Evolutionary conservation across 345 rosid species (phyloP).

Genomic region (Salix brachista): DNA sequence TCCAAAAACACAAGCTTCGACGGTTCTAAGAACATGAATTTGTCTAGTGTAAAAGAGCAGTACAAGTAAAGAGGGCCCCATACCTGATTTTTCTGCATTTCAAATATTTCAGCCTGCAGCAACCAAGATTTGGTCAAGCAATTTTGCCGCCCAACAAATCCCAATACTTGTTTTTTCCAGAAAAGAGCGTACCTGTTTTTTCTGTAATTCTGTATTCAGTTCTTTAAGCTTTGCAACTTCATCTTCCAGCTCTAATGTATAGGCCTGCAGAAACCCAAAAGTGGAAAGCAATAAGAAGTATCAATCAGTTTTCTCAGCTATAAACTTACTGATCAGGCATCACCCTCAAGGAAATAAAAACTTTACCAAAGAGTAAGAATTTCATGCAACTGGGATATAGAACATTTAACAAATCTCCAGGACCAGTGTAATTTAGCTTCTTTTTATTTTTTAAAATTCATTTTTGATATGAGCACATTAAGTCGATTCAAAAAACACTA

Average conservation of each 20-base stretch:
- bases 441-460: too few species aligned
- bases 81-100: conserved; percentile 65
- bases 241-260: conserved; percentile 25
- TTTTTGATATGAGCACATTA: too few species aligned
- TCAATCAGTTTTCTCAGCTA: background rate
- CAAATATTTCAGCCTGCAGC: conserved; percentile 50
- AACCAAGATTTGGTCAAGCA: conserved; percentile 22
- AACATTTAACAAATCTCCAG: too few species aligned
- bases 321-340: background rate
- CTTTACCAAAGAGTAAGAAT: background rate
- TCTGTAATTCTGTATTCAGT: conserved; percentile 24
- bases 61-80: background rate
- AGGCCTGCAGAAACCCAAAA: conserved; percentile 23
- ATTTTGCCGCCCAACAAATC: background rate
- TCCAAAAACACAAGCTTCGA: background rate
- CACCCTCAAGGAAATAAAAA: background rate
- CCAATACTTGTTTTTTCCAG: background rate
- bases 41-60: background rate
- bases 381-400: background rate
- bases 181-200: conserved; percentile 20
- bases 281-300: conserved; percentile 1
- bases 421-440: too few species aligned
- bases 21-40: background rate
- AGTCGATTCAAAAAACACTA: too few species aligned
- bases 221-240: conserved; percentile 32